Percentiles rank a stretch among this genome's conserved stretches.
Evolutionary conservation across 768 basidiomycete genomes (phyloP).

Genomic region (Nidula microcarpa): DNA sequence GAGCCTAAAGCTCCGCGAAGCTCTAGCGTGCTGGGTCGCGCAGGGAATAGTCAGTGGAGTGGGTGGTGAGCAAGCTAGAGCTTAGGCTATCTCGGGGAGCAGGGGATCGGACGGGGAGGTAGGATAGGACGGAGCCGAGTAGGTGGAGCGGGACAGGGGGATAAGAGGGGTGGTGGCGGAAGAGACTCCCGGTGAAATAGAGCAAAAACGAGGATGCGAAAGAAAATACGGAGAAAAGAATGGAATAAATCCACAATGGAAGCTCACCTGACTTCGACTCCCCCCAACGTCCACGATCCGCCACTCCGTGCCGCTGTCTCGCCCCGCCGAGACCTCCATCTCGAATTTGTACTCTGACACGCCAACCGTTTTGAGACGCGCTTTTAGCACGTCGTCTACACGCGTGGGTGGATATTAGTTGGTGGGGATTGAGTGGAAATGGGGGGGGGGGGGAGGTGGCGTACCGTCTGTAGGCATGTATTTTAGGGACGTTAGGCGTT

Average conservation of each 20-base stretch:
- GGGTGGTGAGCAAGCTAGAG: too few relatives aligned
- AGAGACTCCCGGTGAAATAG: background rate
- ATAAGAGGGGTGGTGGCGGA: too few relatives aligned
- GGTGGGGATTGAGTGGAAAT: background rate
- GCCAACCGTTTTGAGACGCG: slow-evolving; percentile 73
- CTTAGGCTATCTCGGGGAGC: too few relatives aligned
- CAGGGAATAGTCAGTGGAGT: too few relatives aligned
- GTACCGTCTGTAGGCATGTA: slow-evolving; percentile 71
- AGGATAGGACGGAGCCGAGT: too few relatives aligned
- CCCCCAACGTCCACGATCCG: slow-evolving; percentile 79
- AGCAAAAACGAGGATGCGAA: background rate
- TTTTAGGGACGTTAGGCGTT: slow-evolving; percentile 57
- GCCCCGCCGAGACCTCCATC: slow-evolving; percentile 57
- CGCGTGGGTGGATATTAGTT: background rate
- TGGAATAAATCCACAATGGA: background rate
- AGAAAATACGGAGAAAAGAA: slow-evolving; percentile 3
- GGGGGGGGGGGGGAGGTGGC: slow-evolving; percentile 2
- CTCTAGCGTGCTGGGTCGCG: too few relatives aligned
- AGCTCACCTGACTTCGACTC: slow-evolving; percentile 62
- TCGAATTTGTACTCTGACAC: slow-evolving; percentile 80
- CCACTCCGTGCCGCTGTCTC: slow-evolving; percentile 65
- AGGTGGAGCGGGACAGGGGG: too few relatives aligned
- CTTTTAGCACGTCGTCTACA: slow-evolving; percentile 72
- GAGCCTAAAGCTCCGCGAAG: too few relatives aligned
- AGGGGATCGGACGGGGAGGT: too few relatives aligned